Base-by-base conservation (phyloP, 1,284 basidiomycete genomes). In the Erythrobasidium hasegawianum region DNA sequence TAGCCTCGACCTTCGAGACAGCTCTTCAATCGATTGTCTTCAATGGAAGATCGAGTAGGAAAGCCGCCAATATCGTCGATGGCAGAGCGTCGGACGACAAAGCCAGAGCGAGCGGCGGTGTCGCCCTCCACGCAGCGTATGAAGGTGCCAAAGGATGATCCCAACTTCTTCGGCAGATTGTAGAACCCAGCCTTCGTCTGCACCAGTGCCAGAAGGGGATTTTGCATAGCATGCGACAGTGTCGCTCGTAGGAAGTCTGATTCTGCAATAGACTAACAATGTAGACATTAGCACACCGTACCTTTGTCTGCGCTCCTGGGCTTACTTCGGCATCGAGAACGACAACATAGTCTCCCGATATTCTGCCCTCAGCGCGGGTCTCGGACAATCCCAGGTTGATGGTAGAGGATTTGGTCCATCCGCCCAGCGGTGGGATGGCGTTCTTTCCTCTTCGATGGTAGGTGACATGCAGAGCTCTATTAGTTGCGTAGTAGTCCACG, bases 371-470 rank as follows among this genome's bases (percentile, higher is more conserved):
- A 65, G 67, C 60, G 13, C 65, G 60, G 5, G 72, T 72, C 59
- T 75, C 73, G 26, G 62, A 64, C 61, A 74, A 65, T 29, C 73
- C 74, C 60, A 74, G 73, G 59, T 74, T 72, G 70, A 75, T 71
- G 38, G 69, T 60, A 13, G 72, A 68, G 20, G 73, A 70, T 56
- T 71, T 72, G 39, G 38, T 33, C 47, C 56, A 55, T 20, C 54
- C 49, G 14, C 40, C 45, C 14, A 54, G n/a, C 3, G 58, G 38
- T 0, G 33, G 16, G 16, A 43, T 57, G 43, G 68, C 68, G 22
- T 57, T 50, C 9, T 67, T 56, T 20, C 59, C 68, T n/a, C 72
- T 64, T 18, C 68, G 70, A 66, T 75, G 73, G 59, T 73, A 75
- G 4, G 70, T 68, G 40, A 75, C 58, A 39, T 75, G 72, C 54